Base-by-base conservation (phyloP, 2,329 filamentous ascomycete genomes). In the Cytospora chrysosperma region DNA sequence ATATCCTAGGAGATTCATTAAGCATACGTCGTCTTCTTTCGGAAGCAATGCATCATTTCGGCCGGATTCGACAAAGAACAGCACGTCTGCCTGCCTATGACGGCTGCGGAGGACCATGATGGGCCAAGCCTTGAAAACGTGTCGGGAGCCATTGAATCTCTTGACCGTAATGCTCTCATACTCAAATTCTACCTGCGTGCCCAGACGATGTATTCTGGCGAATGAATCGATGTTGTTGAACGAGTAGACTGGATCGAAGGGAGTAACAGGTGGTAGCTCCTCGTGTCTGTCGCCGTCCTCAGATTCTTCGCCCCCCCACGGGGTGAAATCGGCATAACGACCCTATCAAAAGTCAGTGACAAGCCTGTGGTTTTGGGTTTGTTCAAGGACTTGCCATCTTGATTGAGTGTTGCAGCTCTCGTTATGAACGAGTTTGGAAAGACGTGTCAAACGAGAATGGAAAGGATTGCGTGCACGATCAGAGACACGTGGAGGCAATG, bases 21-120 rank as follows among this genome's bases (percentile, higher is more conserved):
- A 7, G 49, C 61, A 63, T 0, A 5, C 10, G 2, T 59, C 61
- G 17, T 37, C 61, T 21, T 59, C 61, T 6, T 55, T 59, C 5
- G 61, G 61, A 0, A 63, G 51, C 56, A 47, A 28, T 2, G 17
- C 13, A 9, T 55, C 56, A 17, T 56, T 2, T 1, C 2, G 2
- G 9, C 37, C 13, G 17, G 56, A n/a, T 21, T 34, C 1, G 5
- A 63, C 51, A 1, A 63, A 32, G 2, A 63, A 17, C 2, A 63
- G 61, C 21, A 32, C 28, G 21, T 9, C 12, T 6, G 3, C 7
- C 9, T n/a, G n/a, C 28, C 4, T 12, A 13, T 17, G 8, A 1
- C 13, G n/a, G 3, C n/a, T 3, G 2, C 6, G 2, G 3, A 47
- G 4, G 2, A 21, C 7, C 0, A 30, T 21, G 21, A 54, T 49